Evolutionary conservation across 257 asterid genomes (phyloP), one percentile per base, ranked within the genome.

Genomic region (Scutellaria galericulata): DNA sequence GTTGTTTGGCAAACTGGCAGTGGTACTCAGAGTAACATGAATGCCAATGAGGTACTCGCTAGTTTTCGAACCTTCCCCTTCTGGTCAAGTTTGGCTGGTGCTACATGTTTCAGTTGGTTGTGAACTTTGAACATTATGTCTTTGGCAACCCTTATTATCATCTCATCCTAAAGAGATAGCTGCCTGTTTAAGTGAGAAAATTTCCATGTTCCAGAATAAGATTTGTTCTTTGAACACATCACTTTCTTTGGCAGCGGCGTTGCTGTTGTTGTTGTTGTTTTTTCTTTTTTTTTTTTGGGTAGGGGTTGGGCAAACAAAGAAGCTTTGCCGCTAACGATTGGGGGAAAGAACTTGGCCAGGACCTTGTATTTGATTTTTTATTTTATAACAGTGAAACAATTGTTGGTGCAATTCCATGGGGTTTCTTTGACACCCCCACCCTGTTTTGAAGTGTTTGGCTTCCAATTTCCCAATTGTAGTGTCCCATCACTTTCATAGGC

Each of bases 1-100:
- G 98, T 95, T 77, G 92, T 95, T 79, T 95, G 99, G 99, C 98
- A 92, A 83, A 95, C 99, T 77, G 98, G 99, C 64, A 92, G 98
- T 78, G 99, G 98, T 46, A 95, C 99, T 66, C 99, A 95, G 82
- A 95, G 97, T 76, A 95, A 95, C 84, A 95, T 95, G 99, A 95
- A 95, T 68, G 99, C 99, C 78, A 95, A 95, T 67, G 98, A 95
- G 98, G 99, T 95, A 70, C 57, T 65, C 24, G 63, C 72, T 62
- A 47, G 72, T 57, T 74, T 74, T 20, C 48, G 66, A 62, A 56
- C 59, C 53, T 72, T 66, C 56, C 75, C 15, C 40, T 69, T 74
- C 39, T 45, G 69, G 37, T 52, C 54, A 58, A 52, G 52, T 70
- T 68, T 53, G 22, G 42, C 20, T 35, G 56, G 55, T 46, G 63